A percentile compares a stretch with the other conserved stretches of the same genome.
phyloP scores from a whole-genome alignment of 2,329 filamentous ascomycete species.

The Thelonectria blattea region DNA sequence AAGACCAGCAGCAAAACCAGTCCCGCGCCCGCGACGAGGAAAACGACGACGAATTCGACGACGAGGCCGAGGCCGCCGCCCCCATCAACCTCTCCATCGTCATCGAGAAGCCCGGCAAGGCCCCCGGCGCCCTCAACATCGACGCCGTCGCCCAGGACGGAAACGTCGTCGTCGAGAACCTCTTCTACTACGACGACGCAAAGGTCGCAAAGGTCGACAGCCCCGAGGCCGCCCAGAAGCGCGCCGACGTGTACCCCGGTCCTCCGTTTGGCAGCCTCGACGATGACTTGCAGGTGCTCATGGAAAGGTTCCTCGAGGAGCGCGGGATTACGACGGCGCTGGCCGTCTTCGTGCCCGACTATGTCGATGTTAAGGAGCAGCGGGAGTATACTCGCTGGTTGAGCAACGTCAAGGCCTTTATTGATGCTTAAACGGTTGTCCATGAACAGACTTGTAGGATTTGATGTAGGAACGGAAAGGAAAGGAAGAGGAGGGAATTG shows the following conservation, averaged over 20 bases:
- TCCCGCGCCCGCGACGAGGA: conserved; percentile 62
- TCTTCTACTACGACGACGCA: conserved; percentile 84
- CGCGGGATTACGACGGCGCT: conserved; percentile 86
- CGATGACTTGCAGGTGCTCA: conserved; percentile 89
- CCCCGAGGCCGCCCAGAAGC: conserved; percentile 77
- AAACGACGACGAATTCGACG: conserved; percentile 50
- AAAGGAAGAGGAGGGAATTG: conserved; percentile 28
- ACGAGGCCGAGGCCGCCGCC: conserved; percentile 66
- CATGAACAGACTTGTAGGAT: neutral
- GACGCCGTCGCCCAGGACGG: conserved; percentile 88
- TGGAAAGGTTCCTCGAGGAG: conserved; percentile 95
- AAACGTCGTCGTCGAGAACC: conserved; percentile 84
- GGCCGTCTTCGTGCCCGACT: conserved; percentile 91
- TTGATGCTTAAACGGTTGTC: conserved; percentile 65
- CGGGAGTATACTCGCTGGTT: conserved; percentile 94
- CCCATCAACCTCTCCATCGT: conserved; percentile 85
- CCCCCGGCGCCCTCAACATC: conserved; percentile 77
- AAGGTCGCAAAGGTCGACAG: conserved; percentile 77
- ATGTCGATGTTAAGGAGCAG: conserved; percentile 98
- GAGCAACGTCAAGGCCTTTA: conserved; percentile 82
- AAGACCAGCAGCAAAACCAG: conserved; percentile 61
- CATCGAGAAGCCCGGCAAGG: conserved; percentile 82
- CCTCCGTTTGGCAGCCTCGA: conserved; percentile 94
- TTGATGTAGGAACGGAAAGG: conserved; percentile 25
- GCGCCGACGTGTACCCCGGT: conserved; percentile 83